A percentile compares a stretch with the other conserved stretches of the same genome.
Evolutionary conservation across 1,284 basidiomycete genomes (phyloP).

Genomic region (Trametes versicolor): DNA sequence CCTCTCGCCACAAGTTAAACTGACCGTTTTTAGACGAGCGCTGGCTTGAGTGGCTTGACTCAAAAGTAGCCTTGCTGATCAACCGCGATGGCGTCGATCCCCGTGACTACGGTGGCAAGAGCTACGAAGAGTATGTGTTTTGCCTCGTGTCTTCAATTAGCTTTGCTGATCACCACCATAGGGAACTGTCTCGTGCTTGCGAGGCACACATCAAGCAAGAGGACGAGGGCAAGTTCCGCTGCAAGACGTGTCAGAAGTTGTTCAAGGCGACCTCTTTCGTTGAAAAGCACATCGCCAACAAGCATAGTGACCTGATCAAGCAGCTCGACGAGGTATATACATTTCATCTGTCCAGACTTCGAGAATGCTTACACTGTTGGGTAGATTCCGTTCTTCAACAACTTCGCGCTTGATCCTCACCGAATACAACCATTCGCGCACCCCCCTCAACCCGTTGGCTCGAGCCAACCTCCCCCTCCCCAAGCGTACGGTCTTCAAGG

Average conservation of each 20-base stretch:
- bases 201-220: conserved; percentile 90
- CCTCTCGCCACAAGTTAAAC: not conserved
- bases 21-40: conserved; percentile 69
- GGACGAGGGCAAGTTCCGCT: conserved; percentile 94
- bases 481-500: conserved; percentile 83
- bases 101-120: conserved; percentile 88
- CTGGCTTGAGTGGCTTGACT: conserved; percentile 89
- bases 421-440: conserved; percentile 88
- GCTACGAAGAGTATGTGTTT: conserved; percentile 82
- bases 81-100: conserved; percentile 83
- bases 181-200: conserved; percentile 82
- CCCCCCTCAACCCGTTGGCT: conserved; percentile 70
- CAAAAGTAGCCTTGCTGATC: conserved; percentile 82
- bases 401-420: conserved; percentile 93
- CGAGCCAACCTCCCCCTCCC: conserved; percentile 74
- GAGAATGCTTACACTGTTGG: conserved; percentile 20
- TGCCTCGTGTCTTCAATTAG: conserved; percentile 7
- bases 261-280: conserved; percentile 97
- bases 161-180: conserved; percentile 52
- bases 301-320: conserved; percentile 85
- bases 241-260: conserved; percentile 93
- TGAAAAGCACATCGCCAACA: conserved; percentile 93
- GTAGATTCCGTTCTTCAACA: conserved; percentile 90
- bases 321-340: conserved; percentile 75
- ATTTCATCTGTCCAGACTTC: not conserved